Evolutionary conservation across 352 stramenopile genomes (phyloP).

Genomic region (Pythium aquatile): DNA sequence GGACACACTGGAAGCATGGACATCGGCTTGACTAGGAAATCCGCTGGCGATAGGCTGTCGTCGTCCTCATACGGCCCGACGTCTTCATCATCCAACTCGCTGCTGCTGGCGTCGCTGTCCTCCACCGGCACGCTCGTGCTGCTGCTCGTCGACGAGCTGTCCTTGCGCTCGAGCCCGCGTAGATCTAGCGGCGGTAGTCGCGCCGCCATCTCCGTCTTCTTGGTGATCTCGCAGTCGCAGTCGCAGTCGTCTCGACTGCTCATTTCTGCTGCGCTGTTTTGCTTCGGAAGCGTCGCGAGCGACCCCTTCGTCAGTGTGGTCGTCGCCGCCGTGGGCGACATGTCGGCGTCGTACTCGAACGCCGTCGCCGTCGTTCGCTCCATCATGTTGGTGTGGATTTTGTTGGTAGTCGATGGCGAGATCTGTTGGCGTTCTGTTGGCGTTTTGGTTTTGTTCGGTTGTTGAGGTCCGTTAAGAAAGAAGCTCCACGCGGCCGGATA

Average conservation of each 20-base stretch:
- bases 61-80: conserved; percentile 28
- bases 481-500: neutral
- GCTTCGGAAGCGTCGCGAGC: conserved; percentile 21
- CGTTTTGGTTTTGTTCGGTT: conserved; percentile 1
- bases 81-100: conserved; percentile 38
- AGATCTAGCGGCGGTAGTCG: conserved; percentile 22
- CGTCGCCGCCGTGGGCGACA: neutral
- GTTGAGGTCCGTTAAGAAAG: neutral
- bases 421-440: conserved; percentile 6
- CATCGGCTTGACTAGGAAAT: conserved; percentile 76
- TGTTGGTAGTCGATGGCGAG: neutral
- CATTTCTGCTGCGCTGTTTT: too few relatives aligned
- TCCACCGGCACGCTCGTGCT: conserved; percentile 26
- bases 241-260: neutral
- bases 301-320: neutral
- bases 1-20: conserved; percentile 68
- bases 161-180: conserved; percentile 22
- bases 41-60: conserved; percentile 16
- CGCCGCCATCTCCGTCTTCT: conserved; percentile 4
- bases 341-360: conserved; percentile 17
- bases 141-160: conserved; percentile 29
- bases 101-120: conserved; percentile 30
- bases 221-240: neutral
- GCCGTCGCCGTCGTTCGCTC: conserved; percentile 16
- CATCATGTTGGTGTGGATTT: conserved; percentile 12